phyloP scores from a whole-genome alignment of 257 asterid genomes.

The Solanum corneliomulleri region DNA sequence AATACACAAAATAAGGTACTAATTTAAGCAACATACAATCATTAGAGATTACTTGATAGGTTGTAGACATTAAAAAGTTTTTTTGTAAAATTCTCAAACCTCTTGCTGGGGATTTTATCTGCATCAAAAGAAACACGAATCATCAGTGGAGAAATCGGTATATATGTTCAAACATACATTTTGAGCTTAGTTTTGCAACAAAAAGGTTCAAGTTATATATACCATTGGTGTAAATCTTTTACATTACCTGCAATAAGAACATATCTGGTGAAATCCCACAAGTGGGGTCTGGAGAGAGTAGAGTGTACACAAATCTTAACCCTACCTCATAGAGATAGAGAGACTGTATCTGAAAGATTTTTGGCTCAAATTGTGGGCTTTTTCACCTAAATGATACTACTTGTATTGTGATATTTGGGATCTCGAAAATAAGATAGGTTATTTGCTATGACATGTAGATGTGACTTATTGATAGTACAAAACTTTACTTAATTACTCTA shows the following conservation, averaged over 20 bases:
- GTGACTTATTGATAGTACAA: not conserved
- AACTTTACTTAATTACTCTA: not conserved
- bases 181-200: not conserved
- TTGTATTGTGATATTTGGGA: not conserved
- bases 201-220: not conserved
- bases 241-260: not conserved
- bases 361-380: not conserved
- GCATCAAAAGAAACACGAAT: not conserved
- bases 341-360: not conserved
- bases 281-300: too few relatives aligned
- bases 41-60: not conserved
- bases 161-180: not conserved
- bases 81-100: not conserved
- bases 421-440: not conserved
- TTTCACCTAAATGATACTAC: not conserved
- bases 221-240: not conserved
- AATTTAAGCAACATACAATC: not conserved
- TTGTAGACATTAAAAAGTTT: not conserved
- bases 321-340: not conserved
- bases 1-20: not conserved
- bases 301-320: not conserved
- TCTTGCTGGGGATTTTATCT: not conserved
- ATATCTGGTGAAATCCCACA: too few relatives aligned
- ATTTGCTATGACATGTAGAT: not conserved
- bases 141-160: not conserved